Evolutionary conservation across 495 filamentous ascomycete genomes (phyloP), one percentile per base, ranked within the genome.

Genomic region (Evernia prunastri): DNA sequence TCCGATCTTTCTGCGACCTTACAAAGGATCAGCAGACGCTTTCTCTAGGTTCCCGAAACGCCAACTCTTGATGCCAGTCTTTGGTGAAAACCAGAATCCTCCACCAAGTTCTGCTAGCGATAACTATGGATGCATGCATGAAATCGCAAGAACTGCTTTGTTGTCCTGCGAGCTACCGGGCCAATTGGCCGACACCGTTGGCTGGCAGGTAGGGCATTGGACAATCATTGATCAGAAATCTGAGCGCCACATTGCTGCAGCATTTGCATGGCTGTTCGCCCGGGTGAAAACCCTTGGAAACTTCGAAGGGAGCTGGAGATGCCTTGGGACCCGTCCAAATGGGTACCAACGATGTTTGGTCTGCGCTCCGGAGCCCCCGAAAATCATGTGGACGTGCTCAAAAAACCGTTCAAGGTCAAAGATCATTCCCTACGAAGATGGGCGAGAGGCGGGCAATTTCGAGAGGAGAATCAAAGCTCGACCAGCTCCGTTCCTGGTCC

Each of bases 401-500:
- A 53, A 51, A 35, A 1, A 23, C 15, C 61, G 67, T 70, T 9
- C 67, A 66, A 25, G 64, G 62, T 6, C n/a, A n/a, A 75, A 72
- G 37, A 69, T 68, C 39, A 54, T 72, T 51, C 69, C 74, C 23
- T 72, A 68, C 27, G 76, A 78, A 60, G 72, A 79, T 43, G 29
- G 69, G 1, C 40, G 67, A 54, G 59, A 72, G 57, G 76, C 76
- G 18, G 70, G 67, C 13, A 62, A 66, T 5, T 78, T 69, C 40
- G 76, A 79, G 64, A 65, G 66, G 17, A 65, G 59, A 11, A 36
- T 78, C n/a, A 78, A 78, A 65, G 58, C 69, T n/a, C 74, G 80
- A 42, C 81, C 84, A 1, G 29, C 73, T 0, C 69, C 79, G 0
- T 80, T 87, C 25, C 61, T 79, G 36, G 74, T 81, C 6, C 78